A percentile compares a stretch with the other conserved stretches of the same genome.
These are phyloP conservation scores for Cladosporium sp. DNA, from an alignment of 2,329 filamentous ascomycete species.

Conservation along the genomic window DNA sequence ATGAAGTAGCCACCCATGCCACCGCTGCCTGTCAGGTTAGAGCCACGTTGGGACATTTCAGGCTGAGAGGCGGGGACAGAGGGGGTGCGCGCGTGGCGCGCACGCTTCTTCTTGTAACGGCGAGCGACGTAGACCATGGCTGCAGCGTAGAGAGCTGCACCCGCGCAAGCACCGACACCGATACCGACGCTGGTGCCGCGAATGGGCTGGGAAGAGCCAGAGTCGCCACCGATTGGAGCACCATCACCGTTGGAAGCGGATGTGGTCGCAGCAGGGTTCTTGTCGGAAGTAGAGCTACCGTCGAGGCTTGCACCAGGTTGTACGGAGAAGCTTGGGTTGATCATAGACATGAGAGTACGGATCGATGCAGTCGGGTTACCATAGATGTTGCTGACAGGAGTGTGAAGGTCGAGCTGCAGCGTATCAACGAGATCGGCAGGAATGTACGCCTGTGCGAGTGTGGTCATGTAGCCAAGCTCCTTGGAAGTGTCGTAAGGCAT, in stretches of 20 bases:
- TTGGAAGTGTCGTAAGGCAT: constrained; percentile 72
- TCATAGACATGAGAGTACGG: constrained; percentile 71
- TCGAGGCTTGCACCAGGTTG: constrained; percentile 50
- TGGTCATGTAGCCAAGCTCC: constrained; percentile 76
- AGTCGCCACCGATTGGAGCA: constrained; percentile 52
- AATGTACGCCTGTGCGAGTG: constrained; percentile 60
- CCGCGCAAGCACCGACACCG: constrained; percentile 21
- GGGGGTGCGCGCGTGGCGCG: constrained; percentile 68
- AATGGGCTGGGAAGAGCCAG: constrained; percentile 56
- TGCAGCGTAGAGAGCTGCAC: constrained; percentile 84
- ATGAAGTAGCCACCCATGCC: constrained; percentile 57
- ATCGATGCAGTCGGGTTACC: constrained; percentile 63
- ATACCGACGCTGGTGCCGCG: constrained; percentile 59
- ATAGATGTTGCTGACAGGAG: constrained; percentile 74
- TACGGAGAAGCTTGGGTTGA: constrained; percentile 81
- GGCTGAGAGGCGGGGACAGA: constrained; percentile 72
- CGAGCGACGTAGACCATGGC: constrained; percentile 93
- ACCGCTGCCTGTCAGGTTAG: constrained; percentile 28
- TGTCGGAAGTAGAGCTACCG: constrained; percentile 43
- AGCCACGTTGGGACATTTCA: constrained; percentile 42
- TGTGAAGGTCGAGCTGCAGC: constrained; percentile 68
- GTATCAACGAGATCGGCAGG: constrained; percentile 50
- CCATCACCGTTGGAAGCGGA: constrained; percentile 44
- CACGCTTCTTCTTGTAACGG: constrained; percentile 79
- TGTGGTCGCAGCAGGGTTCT: constrained; percentile 39